A percentile compares a stretch with the other conserved stretches of the same genome.
Evolutionary conservation across 1,284 basidiomycete species (phyloP).

Genomic region (Sanguinoderma infundibulare): DNA sequence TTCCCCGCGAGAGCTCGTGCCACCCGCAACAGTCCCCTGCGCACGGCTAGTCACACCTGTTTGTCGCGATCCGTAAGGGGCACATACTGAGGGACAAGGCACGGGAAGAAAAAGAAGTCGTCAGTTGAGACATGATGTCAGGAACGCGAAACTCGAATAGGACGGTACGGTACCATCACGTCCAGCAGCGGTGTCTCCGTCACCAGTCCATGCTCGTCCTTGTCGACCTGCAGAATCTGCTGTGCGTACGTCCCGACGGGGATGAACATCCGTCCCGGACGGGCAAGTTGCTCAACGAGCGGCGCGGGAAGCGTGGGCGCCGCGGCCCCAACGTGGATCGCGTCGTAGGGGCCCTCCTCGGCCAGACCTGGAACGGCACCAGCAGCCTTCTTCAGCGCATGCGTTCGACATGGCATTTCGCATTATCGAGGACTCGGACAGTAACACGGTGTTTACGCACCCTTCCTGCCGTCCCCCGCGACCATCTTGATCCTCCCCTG

Average conservation of each 20-base stretch:
- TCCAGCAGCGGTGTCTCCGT: constrained; percentile 74
- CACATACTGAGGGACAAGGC: constrained; percentile 23
- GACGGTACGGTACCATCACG: constrained; percentile 72
- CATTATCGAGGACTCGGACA: background rate
- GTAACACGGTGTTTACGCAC: constrained; percentile 39
- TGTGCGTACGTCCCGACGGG: constrained; percentile 78
- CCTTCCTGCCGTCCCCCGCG: constrained; percentile 82
- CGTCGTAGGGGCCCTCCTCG: constrained; percentile 75
- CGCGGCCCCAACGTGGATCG: constrained; percentile 96
- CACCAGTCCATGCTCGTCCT: constrained; percentile 75
- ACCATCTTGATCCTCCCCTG: constrained; percentile 64
- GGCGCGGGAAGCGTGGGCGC: constrained; percentile 76
- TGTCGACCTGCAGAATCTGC: constrained; percentile 74
- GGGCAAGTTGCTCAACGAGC: constrained; percentile 82
- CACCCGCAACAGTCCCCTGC: background rate
- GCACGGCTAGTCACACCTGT: constrained; percentile 7
- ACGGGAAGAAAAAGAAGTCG: background rate
- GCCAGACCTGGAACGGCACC: constrained; percentile 10
- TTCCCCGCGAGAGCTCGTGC: background rate
- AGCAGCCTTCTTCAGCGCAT: background rate
- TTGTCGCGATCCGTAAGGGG: constrained; percentile 28
- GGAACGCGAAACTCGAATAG: background rate
- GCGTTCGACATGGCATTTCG: background rate
- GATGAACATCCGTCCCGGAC: constrained; percentile 92
- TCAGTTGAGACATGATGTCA: background rate